Evolutionary conservation across 2,329 filamentous ascomycete genomes (phyloP).

Genomic region (Hyphodiscus sp.): DNA sequence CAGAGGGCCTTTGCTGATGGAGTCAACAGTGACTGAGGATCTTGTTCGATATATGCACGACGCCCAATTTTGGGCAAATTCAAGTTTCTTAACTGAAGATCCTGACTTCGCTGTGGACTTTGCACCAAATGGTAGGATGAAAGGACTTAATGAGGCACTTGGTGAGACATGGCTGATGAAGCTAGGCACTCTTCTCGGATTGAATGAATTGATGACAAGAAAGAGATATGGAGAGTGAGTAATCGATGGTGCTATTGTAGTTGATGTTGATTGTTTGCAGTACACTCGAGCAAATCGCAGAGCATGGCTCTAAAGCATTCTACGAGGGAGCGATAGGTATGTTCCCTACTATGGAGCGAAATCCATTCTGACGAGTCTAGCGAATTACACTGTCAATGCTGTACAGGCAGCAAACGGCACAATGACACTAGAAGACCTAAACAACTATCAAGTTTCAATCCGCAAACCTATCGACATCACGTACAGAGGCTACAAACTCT

Average conservation of each 20-base stretch:
- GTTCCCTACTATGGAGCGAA: not conserved
- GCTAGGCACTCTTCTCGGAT: constrained; percentile 44
- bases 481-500: constrained; percentile 66
- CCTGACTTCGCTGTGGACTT: constrained; percentile 63
- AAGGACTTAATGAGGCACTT: too few relatives aligned
- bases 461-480: constrained; percentile 56
- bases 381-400: constrained; percentile 53
- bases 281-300: constrained; percentile 57
- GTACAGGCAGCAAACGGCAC: constrained; percentile 53
- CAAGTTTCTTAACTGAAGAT: constrained; percentile 53
- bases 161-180: constrained; percentile 1
- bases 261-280: constrained; percentile 9
- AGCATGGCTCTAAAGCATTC: constrained; percentile 53
- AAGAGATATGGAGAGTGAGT: constrained; percentile 52
- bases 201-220: constrained; percentile 58
- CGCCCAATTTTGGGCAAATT: constrained; percentile 35
- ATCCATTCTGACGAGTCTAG: constrained; percentile 24
- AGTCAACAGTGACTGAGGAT: constrained; percentile 56
- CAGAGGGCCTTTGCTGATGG: constrained; percentile 9
- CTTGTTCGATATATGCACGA: constrained; percentile 65
- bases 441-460: constrained; percentile 58
- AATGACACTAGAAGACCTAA: constrained; percentile 60
- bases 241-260: not conserved
- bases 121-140: constrained; percentile 51
- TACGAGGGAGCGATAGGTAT: constrained; percentile 50